phyloP scores from a whole-genome alignment of 768 basidiomycete genomes.

The Boletus tylopilopsis region DNA sequence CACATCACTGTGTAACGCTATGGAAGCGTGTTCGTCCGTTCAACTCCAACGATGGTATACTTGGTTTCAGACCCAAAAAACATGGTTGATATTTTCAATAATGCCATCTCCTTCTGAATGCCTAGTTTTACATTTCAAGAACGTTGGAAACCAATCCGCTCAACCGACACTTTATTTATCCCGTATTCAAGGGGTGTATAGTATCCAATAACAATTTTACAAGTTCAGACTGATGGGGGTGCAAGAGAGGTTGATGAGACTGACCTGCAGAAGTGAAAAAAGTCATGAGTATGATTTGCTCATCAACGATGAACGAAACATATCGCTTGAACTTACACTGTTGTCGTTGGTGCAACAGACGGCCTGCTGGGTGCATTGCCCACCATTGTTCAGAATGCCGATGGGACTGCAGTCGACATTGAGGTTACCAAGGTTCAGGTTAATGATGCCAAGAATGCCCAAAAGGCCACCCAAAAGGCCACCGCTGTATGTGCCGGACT shows the following conservation, averaged over 20 bases:
- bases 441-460: neutral
- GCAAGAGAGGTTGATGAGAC: neutral
- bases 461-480: neutral
- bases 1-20: no score
- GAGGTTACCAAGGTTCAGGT: neutral
- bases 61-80: no score
- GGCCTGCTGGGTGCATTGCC: neutral
- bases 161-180: no score
- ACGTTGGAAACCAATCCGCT: no score
- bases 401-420: neutral
- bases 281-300: neutral
- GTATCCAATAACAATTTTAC: neutral
- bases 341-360: neutral
- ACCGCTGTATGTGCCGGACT: accelerated
- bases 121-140: no score
- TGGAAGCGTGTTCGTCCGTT: no score
- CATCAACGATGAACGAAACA: no score
- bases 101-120: no score
- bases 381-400: neutral
- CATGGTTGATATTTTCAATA: no score
- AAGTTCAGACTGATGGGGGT: neutral
- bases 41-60: no score
- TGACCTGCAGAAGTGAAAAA: neutral
- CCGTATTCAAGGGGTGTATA: no score
- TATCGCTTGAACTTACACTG: neutral